These are phyloP conservation scores for Xerocomus minutiporus DNA, from an alignment of 1,284 basidiomycete species.

Conservation along the genomic window DNA sequence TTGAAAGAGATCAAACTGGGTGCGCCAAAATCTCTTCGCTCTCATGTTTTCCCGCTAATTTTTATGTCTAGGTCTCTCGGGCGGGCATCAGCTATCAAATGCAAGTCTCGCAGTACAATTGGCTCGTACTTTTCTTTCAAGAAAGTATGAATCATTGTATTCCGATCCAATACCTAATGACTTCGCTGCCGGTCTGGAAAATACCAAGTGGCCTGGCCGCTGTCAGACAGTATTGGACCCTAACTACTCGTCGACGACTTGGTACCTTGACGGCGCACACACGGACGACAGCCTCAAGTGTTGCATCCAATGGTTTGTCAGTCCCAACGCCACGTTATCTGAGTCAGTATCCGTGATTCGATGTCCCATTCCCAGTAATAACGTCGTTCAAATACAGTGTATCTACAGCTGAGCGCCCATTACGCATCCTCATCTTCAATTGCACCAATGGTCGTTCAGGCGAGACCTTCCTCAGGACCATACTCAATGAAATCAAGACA, in stretches of 20 bases:
- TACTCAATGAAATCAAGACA: slow-evolving; percentile 47
- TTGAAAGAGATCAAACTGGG: slow-evolving; percentile 63
- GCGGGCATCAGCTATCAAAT: slow-evolving; percentile 88
- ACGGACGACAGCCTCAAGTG: slow-evolving; percentile 87
- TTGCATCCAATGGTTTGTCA: slow-evolving; percentile 84
- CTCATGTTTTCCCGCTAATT: slow-evolving; percentile 1
- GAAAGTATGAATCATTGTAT: slow-evolving; percentile 12
- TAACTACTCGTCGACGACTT: slow-evolving; percentile 49
- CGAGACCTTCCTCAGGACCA: slow-evolving; percentile 60
- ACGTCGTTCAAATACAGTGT: slow-evolving; percentile 6
- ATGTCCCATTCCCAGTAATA: neutral
- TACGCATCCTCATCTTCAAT: slow-evolving; percentile 86
- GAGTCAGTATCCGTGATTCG: slow-evolving; percentile 22
- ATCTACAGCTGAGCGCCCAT: slow-evolving; percentile 19
- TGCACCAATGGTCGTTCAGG: slow-evolving; percentile 91
- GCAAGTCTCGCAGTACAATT: slow-evolving; percentile 84
- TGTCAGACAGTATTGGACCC: slow-evolving; percentile 83
- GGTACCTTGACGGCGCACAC: slow-evolving; percentile 96
- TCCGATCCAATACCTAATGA: slow-evolving; percentile 43
- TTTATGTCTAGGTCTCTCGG: slow-evolving; percentile 65
- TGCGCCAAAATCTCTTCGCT: slow-evolving; percentile 23
- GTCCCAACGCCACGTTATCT: slow-evolving; percentile 46
- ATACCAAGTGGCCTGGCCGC: slow-evolving; percentile 91
- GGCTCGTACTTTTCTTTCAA: slow-evolving; percentile 60
- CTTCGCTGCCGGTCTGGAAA: slow-evolving; percentile 62